Base-by-base conservation (phyloP, 805 yeast genomes). In the Yamadazyma philogaea region DNA sequence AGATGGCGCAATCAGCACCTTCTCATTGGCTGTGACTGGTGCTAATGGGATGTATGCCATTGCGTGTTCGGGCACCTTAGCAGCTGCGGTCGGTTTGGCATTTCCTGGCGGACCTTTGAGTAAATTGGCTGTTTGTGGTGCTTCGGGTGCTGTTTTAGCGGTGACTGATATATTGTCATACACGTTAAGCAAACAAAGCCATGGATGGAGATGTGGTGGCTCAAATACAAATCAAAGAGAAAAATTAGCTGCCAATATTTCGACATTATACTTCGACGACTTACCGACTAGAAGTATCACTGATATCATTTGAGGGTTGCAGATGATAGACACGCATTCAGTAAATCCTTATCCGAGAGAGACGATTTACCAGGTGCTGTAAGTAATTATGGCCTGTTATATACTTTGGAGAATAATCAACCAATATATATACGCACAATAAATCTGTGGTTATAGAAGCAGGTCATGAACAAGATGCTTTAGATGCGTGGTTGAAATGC, bases 101-200 rank as follows among this genome's bases (percentile, higher is more conserved):
- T 7, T 28, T 7, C 32, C 32, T n/a, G 32, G 32, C n/a, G 32
- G 32, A 7, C 14, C 32, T 28, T 28, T 28, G n/a, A 28, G n/a
- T 28, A 28, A 7, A 7, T 28, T 28, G n/a, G 32, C 32, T 28
- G 16, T 14, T 7, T 28, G 32, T 28, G n/a, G 32, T 28, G 32
- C 32, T 28, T 6, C 32, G 7, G 32, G 32, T 28, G 32, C 32
- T 28, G 32, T 14, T 28, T 28, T 28, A 28, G 32, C 32, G n/a
- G 16, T 28, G 32, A n/a, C 32, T 7, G n/a, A 28, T 28, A 28
- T 28, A 7, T 7, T 28, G 32, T 7, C 32, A 28, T 28, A 28
- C 16, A 28, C 32, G 32, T 28, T 28, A 28, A 28, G n/a, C 32
- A 28, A 28, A 28, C 32, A 28, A 28, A 28, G 32, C 32, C n/a